Base-by-base conservation (phyloP, 768 basidiomycete species). In the Rhodotorula sphaerocarpa region DNA sequence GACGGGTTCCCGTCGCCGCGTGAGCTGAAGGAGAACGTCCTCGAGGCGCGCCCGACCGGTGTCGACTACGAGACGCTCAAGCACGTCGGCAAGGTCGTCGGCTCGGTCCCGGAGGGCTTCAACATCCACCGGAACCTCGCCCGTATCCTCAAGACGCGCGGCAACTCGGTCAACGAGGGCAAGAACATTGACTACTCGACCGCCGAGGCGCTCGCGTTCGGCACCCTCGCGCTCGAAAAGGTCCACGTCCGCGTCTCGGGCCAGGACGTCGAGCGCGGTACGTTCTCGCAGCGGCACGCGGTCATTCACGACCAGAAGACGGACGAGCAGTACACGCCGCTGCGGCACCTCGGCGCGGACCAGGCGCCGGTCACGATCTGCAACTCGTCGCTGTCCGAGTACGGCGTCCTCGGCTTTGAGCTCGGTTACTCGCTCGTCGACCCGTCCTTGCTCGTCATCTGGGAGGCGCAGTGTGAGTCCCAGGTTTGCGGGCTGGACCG, bases 401-500 rank as follows among this genome's bases (percentile, higher is more conserved):
- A 79, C 73, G 95, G 93, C 66, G 79, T 85, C 5, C 87, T 99
- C 62, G 93, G 93, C 44, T 99, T 97, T 76, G 93, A 99, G 76
- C 84, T 99, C 34, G 93, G 93, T 14, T 99, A 99, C 77, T 99
- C 95, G 10, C 85, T 97, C 67, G 95, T 97, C 57, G 93, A 90
- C 20, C 95, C 93, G 25, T 84, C 90, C 73, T 80, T 84, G 31
- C 80, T 99, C 67, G 90, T 90, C 21, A 85, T 99, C 73, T 99
- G 93, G 95, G 95, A 97, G 75, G 95, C 93, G 21, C 93, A 97
- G 75, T 92, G 72, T 71, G 61, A 34, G 72, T 67, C 21, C 9
- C 16, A 12, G n/a, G 9, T n/a, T 54, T 45, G 14, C 30, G n/a
- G n/a, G n/a, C n/a, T n/a, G n/a, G n/a, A n/a, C n/a, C n/a, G n/a